These are phyloP conservation scores for Ensete glaucum DNA, from an alignment of 176 grass and related monocot species.

Conservation along the genomic window DNA sequence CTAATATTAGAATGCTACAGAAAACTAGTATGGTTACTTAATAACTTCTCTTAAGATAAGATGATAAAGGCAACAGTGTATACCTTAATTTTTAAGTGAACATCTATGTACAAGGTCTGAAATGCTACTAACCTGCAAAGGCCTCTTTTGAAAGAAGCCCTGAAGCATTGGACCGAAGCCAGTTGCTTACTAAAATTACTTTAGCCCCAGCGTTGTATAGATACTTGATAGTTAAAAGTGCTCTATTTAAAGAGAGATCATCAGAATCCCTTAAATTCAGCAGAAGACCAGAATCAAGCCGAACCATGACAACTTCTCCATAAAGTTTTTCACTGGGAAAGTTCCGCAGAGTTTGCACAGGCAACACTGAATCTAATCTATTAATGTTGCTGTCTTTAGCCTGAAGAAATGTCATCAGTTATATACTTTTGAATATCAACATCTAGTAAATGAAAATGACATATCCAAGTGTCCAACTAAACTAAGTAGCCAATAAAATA, in stretches of 20 bases:
- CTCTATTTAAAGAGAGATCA: constrained; percentile 39
- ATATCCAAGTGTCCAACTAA: not conserved
- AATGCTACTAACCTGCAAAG: constrained; percentile 59
- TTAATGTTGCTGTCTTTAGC: not conserved
- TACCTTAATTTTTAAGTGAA: not conserved
- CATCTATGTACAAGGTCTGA: constrained; percentile 12
- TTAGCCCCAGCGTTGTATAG: constrained; percentile 67
- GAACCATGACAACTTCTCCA: constrained; percentile 61
- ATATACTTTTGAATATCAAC: not conserved
- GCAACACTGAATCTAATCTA: constrained; percentile 24
- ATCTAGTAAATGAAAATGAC: not conserved
- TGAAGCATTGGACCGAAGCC: constrained; percentile 43
- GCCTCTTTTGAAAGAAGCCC: constrained; percentile 35
- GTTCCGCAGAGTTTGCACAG: constrained; percentile 71
- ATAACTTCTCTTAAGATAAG: not conserved
- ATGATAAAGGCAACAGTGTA: not conserved
- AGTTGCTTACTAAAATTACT: constrained; percentile 58
- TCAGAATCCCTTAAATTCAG: constrained; percentile 24
- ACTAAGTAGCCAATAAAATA: not conserved
- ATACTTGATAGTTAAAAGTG: constrained; percentile 72
- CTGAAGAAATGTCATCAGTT: not conserved
- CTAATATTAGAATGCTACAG: not conserved
- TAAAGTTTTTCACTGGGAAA: constrained; percentile 64
- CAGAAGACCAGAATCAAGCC: constrained; percentile 59
- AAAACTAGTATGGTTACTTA: not conserved